Evolutionary conservation across 1,284 basidiomycete genomes (phyloP).

Genomic region (Flammula alnicola): DNA sequence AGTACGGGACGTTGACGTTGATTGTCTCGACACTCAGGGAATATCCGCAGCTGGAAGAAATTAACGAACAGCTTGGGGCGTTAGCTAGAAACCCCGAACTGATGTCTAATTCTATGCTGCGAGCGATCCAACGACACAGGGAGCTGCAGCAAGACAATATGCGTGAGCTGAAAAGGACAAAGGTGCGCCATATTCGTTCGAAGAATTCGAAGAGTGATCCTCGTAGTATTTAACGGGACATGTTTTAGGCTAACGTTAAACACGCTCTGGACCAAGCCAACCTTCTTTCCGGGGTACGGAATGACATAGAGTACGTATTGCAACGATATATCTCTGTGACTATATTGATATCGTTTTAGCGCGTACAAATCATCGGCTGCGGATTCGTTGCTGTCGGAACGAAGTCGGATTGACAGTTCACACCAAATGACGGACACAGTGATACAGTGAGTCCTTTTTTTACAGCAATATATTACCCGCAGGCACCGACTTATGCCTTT

Average conservation of each 20-base stretch:
- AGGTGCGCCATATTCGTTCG: too few relatives aligned
- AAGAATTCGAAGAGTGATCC: too few relatives aligned
- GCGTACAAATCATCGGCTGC: constrained; percentile 90
- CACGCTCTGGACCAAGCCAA: constrained; percentile 86
- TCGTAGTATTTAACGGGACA: too few relatives aligned
- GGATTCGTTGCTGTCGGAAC: constrained; percentile 87
- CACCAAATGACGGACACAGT: constrained; percentile 96
- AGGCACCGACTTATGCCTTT: neutral
- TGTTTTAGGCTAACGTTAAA: constrained; percentile 87
- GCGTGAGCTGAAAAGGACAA: constrained; percentile 83
- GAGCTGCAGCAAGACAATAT: constrained; percentile 90
- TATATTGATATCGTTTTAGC: constrained; percentile 41
- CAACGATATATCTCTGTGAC: neutral
- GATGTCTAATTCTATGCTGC: constrained; percentile 84
- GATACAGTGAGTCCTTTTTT: constrained; percentile 65
- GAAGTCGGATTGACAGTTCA: constrained; percentile 88
- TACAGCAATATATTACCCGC: neutral
- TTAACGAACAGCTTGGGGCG: constrained; percentile 74
- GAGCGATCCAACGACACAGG: constrained; percentile 88
- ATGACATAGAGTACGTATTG: constrained; percentile 85
- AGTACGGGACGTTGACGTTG: neutral
- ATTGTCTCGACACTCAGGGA: constrained; percentile 15
- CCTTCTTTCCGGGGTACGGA: constrained; percentile 88
- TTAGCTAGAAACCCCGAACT: constrained; percentile 78
- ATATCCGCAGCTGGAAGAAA: constrained; percentile 75